Conservation (phyloP, 345 rosid species). For the Odontarrhena argentea region DNA sequence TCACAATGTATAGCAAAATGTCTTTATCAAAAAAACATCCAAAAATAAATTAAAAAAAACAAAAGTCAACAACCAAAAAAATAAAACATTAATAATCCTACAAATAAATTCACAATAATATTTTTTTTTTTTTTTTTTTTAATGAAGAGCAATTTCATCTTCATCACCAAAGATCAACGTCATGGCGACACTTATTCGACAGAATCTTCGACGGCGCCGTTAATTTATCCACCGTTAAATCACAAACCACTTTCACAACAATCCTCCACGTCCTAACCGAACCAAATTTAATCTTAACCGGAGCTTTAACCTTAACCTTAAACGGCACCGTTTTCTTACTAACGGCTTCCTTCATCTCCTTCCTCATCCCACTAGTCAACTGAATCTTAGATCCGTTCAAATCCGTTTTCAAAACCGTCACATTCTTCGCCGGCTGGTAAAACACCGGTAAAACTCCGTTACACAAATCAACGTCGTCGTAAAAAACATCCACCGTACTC, state of each 20-base stretch:
- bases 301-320: conserved; percentile 53
- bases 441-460: conserved; percentile 58
- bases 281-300: conserved; percentile 69
- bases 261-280: conserved; percentile 77
- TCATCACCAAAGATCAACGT: conserved; percentile 58
- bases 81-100: not conserved
- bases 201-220: conserved; percentile 58
- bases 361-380: conserved; percentile 38
- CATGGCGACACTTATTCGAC: conserved; percentile 57
- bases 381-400: conserved; percentile 54
- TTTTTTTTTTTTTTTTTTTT: not conserved
- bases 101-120: conserved; percentile 19
- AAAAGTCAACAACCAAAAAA: no score
- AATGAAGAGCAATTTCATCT: not conserved
- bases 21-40: no score
- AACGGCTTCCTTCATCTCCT: conserved; percentile 35
- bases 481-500: conserved; percentile 49
- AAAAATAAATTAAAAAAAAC: no score
- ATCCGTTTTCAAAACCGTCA: conserved; percentile 51
- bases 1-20: no score
- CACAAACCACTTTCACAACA: conserved; percentile 64
- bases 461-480: conserved; percentile 46
- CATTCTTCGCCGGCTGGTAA: conserved; percentile 63
- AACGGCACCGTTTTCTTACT: conserved; percentile 59
- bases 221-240: conserved; percentile 70